Percentiles rank a stretch among this genome's conserved stretches.
Conservation (phyloP, 2,329 filamentous ascomycete species). For the Fusarium veterinarium region DNA sequence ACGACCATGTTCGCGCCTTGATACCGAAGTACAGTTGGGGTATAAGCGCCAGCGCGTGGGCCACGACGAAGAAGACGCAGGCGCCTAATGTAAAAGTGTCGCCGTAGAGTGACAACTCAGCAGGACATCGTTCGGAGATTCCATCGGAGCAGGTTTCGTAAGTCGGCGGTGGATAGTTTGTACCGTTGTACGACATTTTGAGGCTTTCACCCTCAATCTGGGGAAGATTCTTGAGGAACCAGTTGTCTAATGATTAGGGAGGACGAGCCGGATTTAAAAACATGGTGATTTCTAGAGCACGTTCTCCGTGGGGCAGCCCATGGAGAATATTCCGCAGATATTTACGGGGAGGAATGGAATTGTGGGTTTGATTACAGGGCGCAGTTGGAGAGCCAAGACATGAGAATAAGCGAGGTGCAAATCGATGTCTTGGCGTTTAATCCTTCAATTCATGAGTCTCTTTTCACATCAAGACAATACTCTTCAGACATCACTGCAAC, state of each 20-base stretch:
- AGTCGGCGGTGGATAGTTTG: slow-evolving; percentile 18
- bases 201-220: neutral
- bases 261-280: neutral
- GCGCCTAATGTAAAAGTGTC: slow-evolving; percentile 42
- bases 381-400: slow-evolving; percentile 21
- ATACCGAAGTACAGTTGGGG: slow-evolving; percentile 49
- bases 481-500: neutral
- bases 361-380: slow-evolving; percentile 10
- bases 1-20: slow-evolving; percentile 53
- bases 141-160: slow-evolving; percentile 25
- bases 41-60: slow-evolving; percentile 50
- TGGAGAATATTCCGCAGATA: slow-evolving; percentile 6
- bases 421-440: slow-evolving; percentile 23
- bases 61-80: slow-evolving; percentile 49
- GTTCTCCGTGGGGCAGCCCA: neutral
- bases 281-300: neutral
- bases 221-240: neutral
- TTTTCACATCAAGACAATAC: neutral
- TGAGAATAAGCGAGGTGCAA: slow-evolving; percentile 14
- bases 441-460: neutral
- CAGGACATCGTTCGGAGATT: slow-evolving; percentile 32
- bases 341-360: slow-evolving; percentile 2
- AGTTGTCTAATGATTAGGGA: neutral
- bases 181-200: slow-evolving; percentile 9
- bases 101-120: slow-evolving; percentile 41